These are phyloP conservation scores for Melastoma malabathricum DNA, from an alignment of 345 rosid species.

Conservation along the genomic window DNA sequence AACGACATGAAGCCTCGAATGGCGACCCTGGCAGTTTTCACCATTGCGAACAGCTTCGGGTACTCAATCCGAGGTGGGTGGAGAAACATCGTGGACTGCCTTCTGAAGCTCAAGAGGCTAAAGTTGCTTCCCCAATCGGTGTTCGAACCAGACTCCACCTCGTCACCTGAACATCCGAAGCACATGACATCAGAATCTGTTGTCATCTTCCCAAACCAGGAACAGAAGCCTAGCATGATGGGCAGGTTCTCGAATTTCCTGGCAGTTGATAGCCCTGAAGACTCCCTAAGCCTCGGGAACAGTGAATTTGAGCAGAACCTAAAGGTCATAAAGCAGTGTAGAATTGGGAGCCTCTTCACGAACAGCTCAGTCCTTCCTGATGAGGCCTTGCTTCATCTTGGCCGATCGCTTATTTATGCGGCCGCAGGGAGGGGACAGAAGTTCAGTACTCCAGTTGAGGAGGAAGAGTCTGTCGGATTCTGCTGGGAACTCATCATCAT, in stretches of 20 bases:
- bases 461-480: slow-evolving; percentile 73
- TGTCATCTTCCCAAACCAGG: slow-evolving; percentile 20
- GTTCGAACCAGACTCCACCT: slow-evolving; percentile 35
- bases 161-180: slow-evolving; percentile 16
- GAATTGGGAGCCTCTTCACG: slow-evolving; percentile 60
- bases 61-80: slow-evolving; percentile 74
- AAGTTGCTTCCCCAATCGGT: slow-evolving; percentile 76
- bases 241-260: slow-evolving; percentile 62
- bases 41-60: slow-evolving; percentile 71
- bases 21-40: slow-evolving; percentile 86
- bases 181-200: slow-evolving; percentile 28
- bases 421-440: slow-evolving; percentile 94
- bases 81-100: slow-evolving; percentile 82
- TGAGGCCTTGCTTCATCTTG: slow-evolving; percentile 49
- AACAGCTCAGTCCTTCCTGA: slow-evolving; percentile 39
- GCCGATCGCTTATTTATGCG: slow-evolving; percentile 69
- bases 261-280: slow-evolving; percentile 67
- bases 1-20: slow-evolving; percentile 75
- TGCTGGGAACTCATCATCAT: slow-evolving; percentile 66
- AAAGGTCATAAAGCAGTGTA: slow-evolving; percentile 74
- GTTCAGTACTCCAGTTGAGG: slow-evolving; percentile 78
- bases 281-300: slow-evolving; percentile 57
- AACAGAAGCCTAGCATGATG: slow-evolving; percentile 29
- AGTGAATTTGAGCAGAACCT: slow-evolving; percentile 80
- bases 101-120: slow-evolving; percentile 72